Conservation (phyloP, 2,329 filamentous ascomycete species). For the Chaetoscypha palmicola region DNA sequence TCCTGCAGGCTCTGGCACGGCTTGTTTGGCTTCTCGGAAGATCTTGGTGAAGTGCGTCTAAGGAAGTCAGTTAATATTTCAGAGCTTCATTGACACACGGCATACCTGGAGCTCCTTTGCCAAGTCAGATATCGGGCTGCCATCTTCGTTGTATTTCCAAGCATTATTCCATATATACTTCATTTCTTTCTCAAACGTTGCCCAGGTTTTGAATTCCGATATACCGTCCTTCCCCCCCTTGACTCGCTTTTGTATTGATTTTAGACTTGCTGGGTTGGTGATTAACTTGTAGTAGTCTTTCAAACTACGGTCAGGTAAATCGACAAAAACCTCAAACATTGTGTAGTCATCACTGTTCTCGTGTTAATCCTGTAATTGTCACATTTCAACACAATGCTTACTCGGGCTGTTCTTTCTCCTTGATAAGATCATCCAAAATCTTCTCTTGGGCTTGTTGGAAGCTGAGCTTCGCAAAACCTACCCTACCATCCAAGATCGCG, state of each 20-base stretch:
- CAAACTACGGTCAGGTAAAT: constrained; percentile 61
- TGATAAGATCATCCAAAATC: constrained; percentile 67
- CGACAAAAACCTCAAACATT: constrained; percentile 67
- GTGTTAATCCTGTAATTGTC: constrained; percentile 5
- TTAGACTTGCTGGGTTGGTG: constrained; percentile 70
- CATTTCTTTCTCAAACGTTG: constrained; percentile 70
- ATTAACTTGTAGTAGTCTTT: constrained; percentile 87
- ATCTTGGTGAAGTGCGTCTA: constrained; percentile 63
- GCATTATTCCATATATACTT: constrained; percentile 84
- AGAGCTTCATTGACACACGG: constrained; percentile 13
- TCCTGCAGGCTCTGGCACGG: constrained; percentile 64
- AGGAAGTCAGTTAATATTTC: constrained; percentile 14
- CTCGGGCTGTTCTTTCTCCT: constrained; percentile 58
- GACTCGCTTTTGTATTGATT: constrained; percentile 68
- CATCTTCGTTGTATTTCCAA: constrained; percentile 84
- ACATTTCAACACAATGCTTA: constrained; percentile 33
- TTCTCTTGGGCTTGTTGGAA: constrained; percentile 86
- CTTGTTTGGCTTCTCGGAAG: constrained; percentile 63
- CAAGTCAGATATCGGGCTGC: constrained; percentile 72
- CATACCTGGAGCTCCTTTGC: constrained; percentile 72
- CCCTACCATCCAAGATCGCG: constrained; percentile 42
- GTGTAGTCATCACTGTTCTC: constrained; percentile 56
- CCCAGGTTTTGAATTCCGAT: constrained; percentile 74
- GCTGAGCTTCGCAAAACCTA: constrained; percentile 61
- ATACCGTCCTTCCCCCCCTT: constrained; percentile 67